phyloP scores from a whole-genome alignment of 1,284 basidiomycete genomes.

The Cryptococcus sp. region DNA sequence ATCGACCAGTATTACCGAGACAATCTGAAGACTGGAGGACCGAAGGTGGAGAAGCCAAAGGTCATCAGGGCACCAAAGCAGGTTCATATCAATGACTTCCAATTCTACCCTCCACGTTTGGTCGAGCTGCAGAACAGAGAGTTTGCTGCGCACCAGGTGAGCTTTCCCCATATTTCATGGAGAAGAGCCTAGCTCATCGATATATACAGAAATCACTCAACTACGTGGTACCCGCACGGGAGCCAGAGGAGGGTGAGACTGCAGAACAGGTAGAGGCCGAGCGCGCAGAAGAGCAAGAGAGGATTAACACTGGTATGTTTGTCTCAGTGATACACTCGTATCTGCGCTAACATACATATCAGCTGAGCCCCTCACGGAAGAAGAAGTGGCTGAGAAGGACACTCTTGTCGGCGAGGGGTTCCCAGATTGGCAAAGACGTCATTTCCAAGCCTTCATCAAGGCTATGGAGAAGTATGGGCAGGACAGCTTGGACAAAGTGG shows the following conservation, averaged over 20 bases:
- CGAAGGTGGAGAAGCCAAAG: conserved; percentile 82
- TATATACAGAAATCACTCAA: conserved; percentile 58
- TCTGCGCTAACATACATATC: conserved; percentile 6
- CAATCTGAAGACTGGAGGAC: conserved; percentile 67
- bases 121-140: conserved; percentile 86
- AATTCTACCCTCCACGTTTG: conserved; percentile 88
- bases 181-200: neutral
- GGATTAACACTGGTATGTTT: conserved; percentile 72
- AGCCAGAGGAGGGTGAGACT: conserved; percentile 68
- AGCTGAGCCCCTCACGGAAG: conserved; percentile 86
- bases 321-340: neutral
- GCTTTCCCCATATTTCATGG: conserved; percentile 14
- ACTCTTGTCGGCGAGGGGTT: conserved; percentile 77
- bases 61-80: conserved; percentile 87
- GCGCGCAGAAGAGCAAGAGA: conserved; percentile 75
- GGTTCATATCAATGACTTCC: conserved; percentile 87
- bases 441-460: conserved; percentile 88
- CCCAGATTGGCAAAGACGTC: conserved; percentile 84
- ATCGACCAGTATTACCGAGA: conserved; percentile 95
- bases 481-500: conserved; percentile 73
- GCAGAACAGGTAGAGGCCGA: conserved; percentile 84
- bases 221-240: conserved; percentile 70
- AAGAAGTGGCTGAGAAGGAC: conserved; percentile 79
- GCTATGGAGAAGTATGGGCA: conserved; percentile 86
- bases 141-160: conserved; percentile 73